Evolutionary conservation across 108 stramenopile species (phyloP).

Genomic region (Tribonema minus): DNA sequence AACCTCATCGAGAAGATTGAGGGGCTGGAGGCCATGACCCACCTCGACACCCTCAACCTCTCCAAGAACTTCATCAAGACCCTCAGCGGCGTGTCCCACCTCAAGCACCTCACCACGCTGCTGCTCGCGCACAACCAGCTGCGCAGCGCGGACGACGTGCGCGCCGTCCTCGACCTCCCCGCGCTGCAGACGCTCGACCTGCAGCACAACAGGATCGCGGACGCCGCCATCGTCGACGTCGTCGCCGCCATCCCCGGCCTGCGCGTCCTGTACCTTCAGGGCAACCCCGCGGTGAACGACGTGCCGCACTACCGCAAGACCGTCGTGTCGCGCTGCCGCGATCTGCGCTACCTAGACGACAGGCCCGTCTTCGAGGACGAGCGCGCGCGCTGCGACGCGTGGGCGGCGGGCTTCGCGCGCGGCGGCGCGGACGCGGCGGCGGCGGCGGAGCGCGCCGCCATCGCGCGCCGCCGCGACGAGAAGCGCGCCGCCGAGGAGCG

Average conservation of each 20-base stretch:
- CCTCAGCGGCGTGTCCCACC: slow-evolving; percentile 50
- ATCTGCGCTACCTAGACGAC: slow-evolving; percentile 67
- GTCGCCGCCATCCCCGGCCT: slow-evolving; percentile 60
- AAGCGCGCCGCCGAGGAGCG: slow-evolving; percentile 56
- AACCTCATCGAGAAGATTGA: slow-evolving; percentile 64
- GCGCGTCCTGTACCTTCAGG: slow-evolving; percentile 67
- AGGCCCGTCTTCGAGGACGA: slow-evolving; percentile 70
- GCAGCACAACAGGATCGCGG: slow-evolving; percentile 68
- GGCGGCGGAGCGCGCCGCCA: slow-evolving; percentile 58
- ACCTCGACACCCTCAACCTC: slow-evolving; percentile 62
- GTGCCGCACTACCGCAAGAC: slow-evolving; percentile 69
- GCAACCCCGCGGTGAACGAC: slow-evolving; percentile 67
- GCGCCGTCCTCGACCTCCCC: slow-evolving; percentile 32
- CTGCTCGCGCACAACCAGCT: slow-evolving; percentile 59
- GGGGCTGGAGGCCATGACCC: slow-evolving; percentile 38
- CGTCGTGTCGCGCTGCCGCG: slow-evolving; percentile 53
- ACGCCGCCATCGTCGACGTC: slow-evolving; percentile 45
- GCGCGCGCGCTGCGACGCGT: slow-evolving; percentile 62
- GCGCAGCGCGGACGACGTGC: slow-evolving; percentile 50
- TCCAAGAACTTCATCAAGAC: slow-evolving; percentile 55
- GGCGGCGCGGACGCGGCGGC: slow-evolving; percentile 51
- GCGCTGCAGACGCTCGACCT: slow-evolving; percentile 62
- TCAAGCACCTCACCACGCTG: slow-evolving; percentile 48
- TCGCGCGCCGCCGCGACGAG: slow-evolving; percentile 45
- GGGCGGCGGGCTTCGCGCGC: slow-evolving; percentile 59